Evolutionary conservation across 2,329 filamentous ascomycete species (phyloP).

Genomic region (Nemania diffusa): DNA sequence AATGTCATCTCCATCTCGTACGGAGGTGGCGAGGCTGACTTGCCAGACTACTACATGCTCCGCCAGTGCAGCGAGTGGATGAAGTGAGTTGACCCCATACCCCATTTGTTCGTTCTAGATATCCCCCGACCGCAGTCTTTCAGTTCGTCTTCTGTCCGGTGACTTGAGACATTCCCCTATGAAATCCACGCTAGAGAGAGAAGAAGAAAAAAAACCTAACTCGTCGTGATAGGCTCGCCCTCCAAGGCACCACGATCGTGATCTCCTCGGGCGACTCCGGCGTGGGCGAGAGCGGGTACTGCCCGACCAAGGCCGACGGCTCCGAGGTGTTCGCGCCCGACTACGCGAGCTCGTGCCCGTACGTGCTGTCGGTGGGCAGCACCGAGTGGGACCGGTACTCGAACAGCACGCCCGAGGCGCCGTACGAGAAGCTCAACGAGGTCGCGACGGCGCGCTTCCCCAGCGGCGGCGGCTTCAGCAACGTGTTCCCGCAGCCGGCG

Average conservation of each 20-base stretch:
- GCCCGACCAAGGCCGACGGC: conserved; percentile 33
- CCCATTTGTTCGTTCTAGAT: conserved; percentile 47
- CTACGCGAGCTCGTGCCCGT: conserved; percentile 60
- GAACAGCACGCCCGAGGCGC: conserved; percentile 31
- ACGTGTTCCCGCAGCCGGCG: conserved; percentile 54
- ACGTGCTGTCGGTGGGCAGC: conserved; percentile 58
- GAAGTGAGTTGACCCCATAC: conserved; percentile 30
- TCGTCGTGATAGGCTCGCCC: conserved; percentile 25
- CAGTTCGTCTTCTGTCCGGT: background rate
- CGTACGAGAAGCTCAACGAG: conserved; percentile 40
- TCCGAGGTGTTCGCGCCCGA: conserved; percentile 47
- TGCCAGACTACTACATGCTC: conserved; percentile 37
- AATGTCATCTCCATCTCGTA: conserved; percentile 41
- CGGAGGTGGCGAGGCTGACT: conserved; percentile 32
- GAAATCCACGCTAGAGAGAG: background rate
- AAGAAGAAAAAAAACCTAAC: too few relatives aligned
- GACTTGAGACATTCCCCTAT: background rate
- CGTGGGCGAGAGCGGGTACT: conserved; percentile 51
- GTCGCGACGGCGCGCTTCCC: conserved; percentile 44
- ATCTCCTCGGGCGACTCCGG: conserved; percentile 38
- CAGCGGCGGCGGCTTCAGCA: conserved; percentile 57
- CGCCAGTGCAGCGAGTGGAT: conserved; percentile 40
- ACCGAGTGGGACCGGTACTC: conserved; percentile 40
- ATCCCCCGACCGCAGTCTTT: background rate
- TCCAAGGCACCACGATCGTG: conserved; percentile 38